These are phyloP conservation scores for Nannochloris sp. DNA, from an alignment of 139 green algal species.

Conservation along the genomic window DNA sequence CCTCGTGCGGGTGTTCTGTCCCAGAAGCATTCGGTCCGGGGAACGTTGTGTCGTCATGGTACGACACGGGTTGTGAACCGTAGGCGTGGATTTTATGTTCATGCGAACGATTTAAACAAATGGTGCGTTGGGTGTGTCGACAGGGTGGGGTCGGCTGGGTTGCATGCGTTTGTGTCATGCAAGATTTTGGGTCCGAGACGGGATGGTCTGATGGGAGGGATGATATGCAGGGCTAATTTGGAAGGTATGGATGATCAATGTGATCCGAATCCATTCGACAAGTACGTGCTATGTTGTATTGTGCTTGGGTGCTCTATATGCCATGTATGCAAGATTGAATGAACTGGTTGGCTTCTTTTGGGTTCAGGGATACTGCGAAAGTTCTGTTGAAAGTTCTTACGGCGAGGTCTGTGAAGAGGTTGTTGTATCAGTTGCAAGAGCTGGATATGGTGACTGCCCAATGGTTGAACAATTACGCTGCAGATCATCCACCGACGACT, in stretches of 20 bases:
- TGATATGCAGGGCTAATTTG: slow-evolving; percentile 13
- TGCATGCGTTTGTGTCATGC: too few species aligned
- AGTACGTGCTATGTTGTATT: neutral
- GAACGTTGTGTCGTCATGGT: too few species aligned
- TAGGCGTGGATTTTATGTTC: too few species aligned
- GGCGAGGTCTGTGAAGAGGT: slow-evolving; percentile 12
- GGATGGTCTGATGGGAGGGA: too few species aligned
- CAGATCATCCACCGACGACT: slow-evolving; percentile 14
- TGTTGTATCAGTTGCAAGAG: slow-evolving; percentile 22
- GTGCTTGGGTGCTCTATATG: neutral
- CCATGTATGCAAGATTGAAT: neutral
- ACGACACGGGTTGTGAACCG: too few species aligned
- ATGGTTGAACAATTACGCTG: slow-evolving; percentile 28
- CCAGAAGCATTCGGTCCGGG: too few species aligned
- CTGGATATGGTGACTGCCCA: slow-evolving; percentile 21
- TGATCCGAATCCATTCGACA: slow-evolving; percentile 16
- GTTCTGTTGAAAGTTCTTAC: slow-evolving; percentile 26
- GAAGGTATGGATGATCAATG: slow-evolving; percentile 8
- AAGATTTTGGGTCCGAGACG: too few species aligned
- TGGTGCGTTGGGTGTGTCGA: too few species aligned
- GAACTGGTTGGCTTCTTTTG: neutral
- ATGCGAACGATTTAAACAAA: too few species aligned
- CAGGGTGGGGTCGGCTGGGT: too few species aligned
- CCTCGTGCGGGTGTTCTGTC: too few species aligned
- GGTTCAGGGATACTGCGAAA: slow-evolving; percentile 17